These are phyloP conservation scores for Thraustotheca clavata DNA, from an alignment of 352 stramenopile genomes.

Conservation along the genomic window DNA sequence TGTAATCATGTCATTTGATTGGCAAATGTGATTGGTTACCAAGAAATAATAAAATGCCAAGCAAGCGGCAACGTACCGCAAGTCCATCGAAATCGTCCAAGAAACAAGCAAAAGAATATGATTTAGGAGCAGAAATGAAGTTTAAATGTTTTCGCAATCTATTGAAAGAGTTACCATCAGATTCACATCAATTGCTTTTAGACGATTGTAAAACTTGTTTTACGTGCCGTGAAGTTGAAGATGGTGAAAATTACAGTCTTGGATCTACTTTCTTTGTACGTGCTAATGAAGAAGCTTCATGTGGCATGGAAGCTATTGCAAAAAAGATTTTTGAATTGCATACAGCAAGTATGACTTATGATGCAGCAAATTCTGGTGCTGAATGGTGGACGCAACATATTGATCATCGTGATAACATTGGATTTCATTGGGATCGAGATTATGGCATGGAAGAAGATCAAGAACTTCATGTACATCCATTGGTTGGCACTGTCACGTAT, in stretches of 20 bases:
- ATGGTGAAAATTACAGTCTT: constrained; percentile 43
- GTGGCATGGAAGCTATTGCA: constrained; percentile 59
- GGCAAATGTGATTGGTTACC: not conserved
- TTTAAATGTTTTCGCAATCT: constrained; percentile 16
- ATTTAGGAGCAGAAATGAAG: constrained; percentile 6
- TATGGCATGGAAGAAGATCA: constrained; percentile 67
- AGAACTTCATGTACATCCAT: constrained; percentile 70
- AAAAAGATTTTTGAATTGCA: constrained; percentile 73
- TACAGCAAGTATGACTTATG: constrained; percentile 35
- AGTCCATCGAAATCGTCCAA: not conserved
- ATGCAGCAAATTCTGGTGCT: constrained; percentile 48
- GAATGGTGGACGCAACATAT: constrained; percentile 87
- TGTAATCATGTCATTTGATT: not conserved
- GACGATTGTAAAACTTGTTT: constrained; percentile 40
- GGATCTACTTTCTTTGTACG: constrained; percentile 50
- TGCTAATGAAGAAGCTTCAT: constrained; percentile 40
- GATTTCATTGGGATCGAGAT: constrained; percentile 89
- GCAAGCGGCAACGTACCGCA: not conserved
- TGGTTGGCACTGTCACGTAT: constrained; percentile 66
- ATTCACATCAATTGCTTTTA: constrained; percentile 17
- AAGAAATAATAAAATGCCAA: not conserved
- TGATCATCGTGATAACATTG: constrained; percentile 58
- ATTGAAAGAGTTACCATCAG: not conserved
- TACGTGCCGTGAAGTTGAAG: constrained; percentile 37
- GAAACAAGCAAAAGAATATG: not conserved